Base-by-base conservation (phyloP, 1,139 yeast species). In the Blastobotrys malaysiensis region DNA sequence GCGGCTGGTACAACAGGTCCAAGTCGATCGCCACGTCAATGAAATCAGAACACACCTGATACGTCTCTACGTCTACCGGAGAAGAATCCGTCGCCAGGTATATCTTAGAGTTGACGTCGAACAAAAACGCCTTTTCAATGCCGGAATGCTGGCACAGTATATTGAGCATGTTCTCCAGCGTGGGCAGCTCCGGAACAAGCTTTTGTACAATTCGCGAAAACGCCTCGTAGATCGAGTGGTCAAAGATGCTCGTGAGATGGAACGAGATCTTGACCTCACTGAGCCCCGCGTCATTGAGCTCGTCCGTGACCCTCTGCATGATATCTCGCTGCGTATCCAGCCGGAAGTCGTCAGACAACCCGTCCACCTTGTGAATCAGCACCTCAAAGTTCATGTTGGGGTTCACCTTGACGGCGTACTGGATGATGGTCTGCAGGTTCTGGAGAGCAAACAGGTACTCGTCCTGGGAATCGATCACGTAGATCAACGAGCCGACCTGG, bases 41-140 rank as follows among this genome's bases (percentile, higher is more conserved):
- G 65, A 91, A 93, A 66, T 93, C 99, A 0, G 97, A 95, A 70
- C 99, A 93, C 1, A 91, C 96, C 69, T 93, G 98, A 68, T 93
- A 93, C 0, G 95, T 88, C 65, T 90, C 96, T 27, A 90, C 88
- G 70, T 93, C 98, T 31, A 91, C 97, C 0, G 98, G 97, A 1
- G 93, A 84, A 0, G 96, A 87, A 69, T 93, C 99, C 0, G 98
- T 93, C 2, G 98, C 97, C 48, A 93, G 91, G 68, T 93, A 93
- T 27, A 93, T 88, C 70, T 93, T 93, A n/a, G 96, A 86, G 66
- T 88, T 88, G 43, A 91, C 83, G 67, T 93, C 99, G 66, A 95
- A 91, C 57, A 93, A 70, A 64, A 91, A 93, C 43, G 95, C 95
- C 72, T 93, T 93, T 63, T 93, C 99, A 60, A 93, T 86, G 43